Evolutionary conservation across 2,329 filamentous ascomycete genomes (phyloP).

Genomic region (Botrytis fragariae): DNA sequence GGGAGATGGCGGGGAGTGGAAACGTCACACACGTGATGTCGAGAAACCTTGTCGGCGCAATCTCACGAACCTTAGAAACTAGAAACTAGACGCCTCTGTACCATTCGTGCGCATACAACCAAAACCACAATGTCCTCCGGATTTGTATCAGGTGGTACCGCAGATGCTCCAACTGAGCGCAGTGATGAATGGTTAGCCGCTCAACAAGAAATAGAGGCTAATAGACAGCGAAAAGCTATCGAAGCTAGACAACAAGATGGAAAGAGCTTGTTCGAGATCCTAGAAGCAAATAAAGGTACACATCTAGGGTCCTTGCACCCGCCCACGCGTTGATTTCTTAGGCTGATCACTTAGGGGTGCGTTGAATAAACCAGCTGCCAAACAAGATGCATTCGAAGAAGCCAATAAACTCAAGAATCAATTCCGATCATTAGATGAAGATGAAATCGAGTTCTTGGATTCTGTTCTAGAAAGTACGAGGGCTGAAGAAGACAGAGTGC

Average conservation of each 20-base stretch:
- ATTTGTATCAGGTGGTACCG: conserved; percentile 51
- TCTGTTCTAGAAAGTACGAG: conserved; percentile 51
- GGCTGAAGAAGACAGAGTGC: conserved; percentile 53
- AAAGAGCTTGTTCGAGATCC: conserved; percentile 67
- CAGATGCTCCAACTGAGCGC: conserved; percentile 44
- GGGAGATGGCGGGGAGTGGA: background rate
- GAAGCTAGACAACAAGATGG: conserved; percentile 44
- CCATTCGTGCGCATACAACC: conserved; percentile 10
- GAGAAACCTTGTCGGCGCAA: background rate
- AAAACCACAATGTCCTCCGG: conserved; percentile 44
- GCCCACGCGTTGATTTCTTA: conserved; percentile 5
- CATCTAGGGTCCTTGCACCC: conserved; percentile 16
- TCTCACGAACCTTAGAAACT: background rate
- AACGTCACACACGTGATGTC: background rate
- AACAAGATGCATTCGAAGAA: conserved; percentile 81
- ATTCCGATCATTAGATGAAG: conserved; percentile 73
- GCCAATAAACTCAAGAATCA: conserved; percentile 69
- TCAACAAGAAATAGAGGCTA: conserved; percentile 42
- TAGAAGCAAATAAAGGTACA: conserved; percentile 79
- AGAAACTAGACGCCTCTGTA: background rate
- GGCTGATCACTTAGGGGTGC: conserved; percentile 39
- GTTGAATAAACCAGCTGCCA: conserved; percentile 56
- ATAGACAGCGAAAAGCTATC: conserved; percentile 37
- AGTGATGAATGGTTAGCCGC: conserved; percentile 39
- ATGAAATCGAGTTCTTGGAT: conserved; percentile 74